These are phyloP conservation scores for Colletotrichum falcatum DNA, from an alignment of 2,329 filamentous ascomycete species.

Conservation along the genomic window DNA sequence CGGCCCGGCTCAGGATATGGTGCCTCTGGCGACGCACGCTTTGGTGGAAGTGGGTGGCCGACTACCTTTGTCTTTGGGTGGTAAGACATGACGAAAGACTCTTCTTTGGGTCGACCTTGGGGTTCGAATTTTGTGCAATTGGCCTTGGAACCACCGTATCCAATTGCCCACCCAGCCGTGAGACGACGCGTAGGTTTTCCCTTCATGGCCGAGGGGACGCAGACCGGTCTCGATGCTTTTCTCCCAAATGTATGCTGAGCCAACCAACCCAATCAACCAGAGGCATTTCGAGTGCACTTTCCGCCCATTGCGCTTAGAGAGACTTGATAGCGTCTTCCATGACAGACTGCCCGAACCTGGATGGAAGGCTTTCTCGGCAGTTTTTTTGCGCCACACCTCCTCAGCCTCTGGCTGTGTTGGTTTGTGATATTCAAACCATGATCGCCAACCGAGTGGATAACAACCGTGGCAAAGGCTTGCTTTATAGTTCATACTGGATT, in stretches of 20 bases:
- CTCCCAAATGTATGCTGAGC: background rate
- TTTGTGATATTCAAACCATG: background rate
- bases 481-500: background rate
- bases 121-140: background rate
- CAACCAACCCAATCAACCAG: background rate
- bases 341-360: background rate
- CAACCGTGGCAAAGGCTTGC: background rate
- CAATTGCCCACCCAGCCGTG: background rate
- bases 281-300: background rate
- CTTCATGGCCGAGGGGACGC: background rate
- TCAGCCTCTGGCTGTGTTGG: background rate
- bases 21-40: too few species aligned
- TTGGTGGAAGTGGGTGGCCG: background rate
- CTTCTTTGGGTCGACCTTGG: background rate
- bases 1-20: background rate
- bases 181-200: background rate
- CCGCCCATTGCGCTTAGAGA: background rate
- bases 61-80: background rate
- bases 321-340: background rate
- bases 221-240: background rate
- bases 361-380: background rate
- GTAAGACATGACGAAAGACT: background rate
- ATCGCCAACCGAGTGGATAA: background rate
- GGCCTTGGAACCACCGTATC: background rate
- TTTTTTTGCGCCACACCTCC: too few species aligned